Percentiles rank a stretch among this genome's conserved stretches.
Evolutionary conservation across 1,139 yeast species (phyloP).

Genomic region (Yamadazyma buinensis): DNA sequence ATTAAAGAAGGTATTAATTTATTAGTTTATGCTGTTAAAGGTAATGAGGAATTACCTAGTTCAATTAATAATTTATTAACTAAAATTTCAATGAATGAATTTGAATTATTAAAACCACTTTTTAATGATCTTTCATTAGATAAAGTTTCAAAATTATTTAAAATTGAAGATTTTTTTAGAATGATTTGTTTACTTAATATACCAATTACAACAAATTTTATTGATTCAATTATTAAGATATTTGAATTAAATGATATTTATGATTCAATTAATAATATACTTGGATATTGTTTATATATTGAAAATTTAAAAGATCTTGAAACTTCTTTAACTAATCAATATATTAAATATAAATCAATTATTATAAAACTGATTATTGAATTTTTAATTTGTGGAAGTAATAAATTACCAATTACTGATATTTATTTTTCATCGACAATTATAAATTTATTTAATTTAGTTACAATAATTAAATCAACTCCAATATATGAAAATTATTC

Average conservation of each 20-base stretch:
- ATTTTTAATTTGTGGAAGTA: conserved; percentile 24
- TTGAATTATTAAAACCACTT: conserved; percentile 27
- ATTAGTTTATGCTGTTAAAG: conserved; percentile 36
- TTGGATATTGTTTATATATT: conserved; percentile 29
- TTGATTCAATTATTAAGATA: conserved; percentile 21
- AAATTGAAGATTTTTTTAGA: conserved; percentile 33
- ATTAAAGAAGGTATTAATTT: conserved; percentile 33
- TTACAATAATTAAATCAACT: conserved; percentile 31
- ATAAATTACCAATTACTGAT: conserved; percentile 33
- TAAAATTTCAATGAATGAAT: conserved; percentile 27
- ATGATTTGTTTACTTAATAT: conserved; percentile 27
- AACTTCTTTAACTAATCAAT: conserved; percentile 32
- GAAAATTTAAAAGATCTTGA: conserved; percentile 30
- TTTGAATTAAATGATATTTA: conserved; percentile 27
- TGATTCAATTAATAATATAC: conserved; percentile 23
- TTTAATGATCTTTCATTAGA: conserved; percentile 26
- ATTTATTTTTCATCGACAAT: conserved; percentile 26
- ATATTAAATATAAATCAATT: conserved; percentile 28
- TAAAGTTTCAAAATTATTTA: conserved; percentile 23
- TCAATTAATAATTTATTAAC: conserved; percentile 21
- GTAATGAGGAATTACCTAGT: conserved; percentile 30
- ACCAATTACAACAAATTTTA: conserved; percentile 20
- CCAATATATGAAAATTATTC: conserved; percentile 23
- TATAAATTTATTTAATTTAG: conserved; percentile 29
- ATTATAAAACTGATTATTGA: conserved; percentile 28